phyloP scores from a whole-genome alignment of 2,329 filamentous ascomycete species.

The Fusarium nanum region DNA sequence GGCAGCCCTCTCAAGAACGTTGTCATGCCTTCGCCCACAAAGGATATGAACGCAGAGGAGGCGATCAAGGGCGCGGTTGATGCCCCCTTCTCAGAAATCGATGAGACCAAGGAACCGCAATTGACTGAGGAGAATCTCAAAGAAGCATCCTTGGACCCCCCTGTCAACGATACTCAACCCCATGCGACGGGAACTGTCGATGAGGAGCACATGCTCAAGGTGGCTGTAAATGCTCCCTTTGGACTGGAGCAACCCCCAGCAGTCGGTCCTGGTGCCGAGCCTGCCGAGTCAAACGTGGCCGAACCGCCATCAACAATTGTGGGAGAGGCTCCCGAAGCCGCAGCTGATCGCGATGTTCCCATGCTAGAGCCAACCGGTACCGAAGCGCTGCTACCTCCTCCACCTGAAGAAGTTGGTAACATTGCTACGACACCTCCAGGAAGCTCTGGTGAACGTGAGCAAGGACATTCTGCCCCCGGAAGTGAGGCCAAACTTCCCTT shows the following conservation, averaged over 20 bases:
- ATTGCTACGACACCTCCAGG: slow-evolving; percentile 50
- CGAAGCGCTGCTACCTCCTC: slow-evolving; percentile 51
- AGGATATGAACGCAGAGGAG: slow-evolving; percentile 43
- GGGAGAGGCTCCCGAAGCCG: slow-evolving; percentile 46
- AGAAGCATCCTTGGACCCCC: neutral
- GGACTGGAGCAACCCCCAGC: slow-evolving; percentile 6
- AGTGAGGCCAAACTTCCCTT: slow-evolving; percentile 45
- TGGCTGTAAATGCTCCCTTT: slow-evolving; percentile 30
- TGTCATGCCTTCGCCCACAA: slow-evolving; percentile 59
- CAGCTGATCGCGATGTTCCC: slow-evolving; percentile 46
- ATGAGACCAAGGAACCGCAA: neutral
- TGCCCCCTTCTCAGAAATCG: neutral
- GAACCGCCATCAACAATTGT: slow-evolving; percentile 50
- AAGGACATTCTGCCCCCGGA: slow-evolving; percentile 40
- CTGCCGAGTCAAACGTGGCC: slow-evolving; percentile 42
- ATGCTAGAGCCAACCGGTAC: slow-evolving; percentile 31
- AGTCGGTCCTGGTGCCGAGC: slow-evolving; percentile 4
- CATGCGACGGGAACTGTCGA: slow-evolving; percentile 4
- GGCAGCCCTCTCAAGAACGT: slow-evolving; percentile 67
- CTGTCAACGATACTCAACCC: slow-evolving; percentile 11
- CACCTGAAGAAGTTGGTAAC: slow-evolving; percentile 56
- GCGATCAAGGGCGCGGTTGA: slow-evolving; percentile 4
- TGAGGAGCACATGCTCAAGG: slow-evolving; percentile 23
- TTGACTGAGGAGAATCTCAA: slow-evolving; percentile 21
- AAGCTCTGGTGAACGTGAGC: slow-evolving; percentile 41